phyloP scores from a whole-genome alignment of 176 grass and related monocot genomes.

The Oryza australiensis region DNA sequence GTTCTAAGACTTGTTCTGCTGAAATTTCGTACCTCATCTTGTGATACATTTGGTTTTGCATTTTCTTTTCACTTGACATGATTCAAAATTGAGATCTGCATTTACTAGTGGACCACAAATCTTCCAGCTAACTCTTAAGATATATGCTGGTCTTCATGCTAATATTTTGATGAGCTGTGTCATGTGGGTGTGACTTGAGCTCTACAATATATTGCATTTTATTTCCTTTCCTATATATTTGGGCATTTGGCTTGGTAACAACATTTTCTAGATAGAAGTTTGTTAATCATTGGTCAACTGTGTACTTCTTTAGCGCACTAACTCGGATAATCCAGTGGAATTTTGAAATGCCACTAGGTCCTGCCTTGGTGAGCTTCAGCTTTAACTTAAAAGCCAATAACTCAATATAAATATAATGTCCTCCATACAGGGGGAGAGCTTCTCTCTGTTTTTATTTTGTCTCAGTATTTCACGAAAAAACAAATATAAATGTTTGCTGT shows the following conservation, averaged over 20 bases:
- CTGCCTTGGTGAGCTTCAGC: not conserved
- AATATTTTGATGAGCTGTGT: conserved; percentile 15
- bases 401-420: not conserved
- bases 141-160: not conserved
- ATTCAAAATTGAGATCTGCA: conserved; percentile 2
- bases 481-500: conserved; percentile 1
- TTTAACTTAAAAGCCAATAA: not conserved
- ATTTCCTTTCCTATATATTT: conserved; percentile 20
- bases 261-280: conserved; percentile 1
- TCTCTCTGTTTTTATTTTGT: conserved; percentile 17
- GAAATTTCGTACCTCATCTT: not conserved
- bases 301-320: conserved; percentile 13
- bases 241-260: conserved; percentile 19
- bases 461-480: not conserved
- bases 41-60: conserved; percentile 15
- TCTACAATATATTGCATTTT: conserved; percentile 9
- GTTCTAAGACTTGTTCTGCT: not conserved
- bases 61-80: not conserved
- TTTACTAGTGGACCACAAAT: not conserved
- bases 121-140: conserved; percentile 8
- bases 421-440: not conserved
- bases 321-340: not conserved
- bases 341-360: not conserved
- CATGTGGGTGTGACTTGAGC: not conserved
- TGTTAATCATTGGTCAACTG: not conserved